Evolutionary conservation across 129 eudicot genomes (phyloP).

Genomic region (Artemisia annua): DNA sequence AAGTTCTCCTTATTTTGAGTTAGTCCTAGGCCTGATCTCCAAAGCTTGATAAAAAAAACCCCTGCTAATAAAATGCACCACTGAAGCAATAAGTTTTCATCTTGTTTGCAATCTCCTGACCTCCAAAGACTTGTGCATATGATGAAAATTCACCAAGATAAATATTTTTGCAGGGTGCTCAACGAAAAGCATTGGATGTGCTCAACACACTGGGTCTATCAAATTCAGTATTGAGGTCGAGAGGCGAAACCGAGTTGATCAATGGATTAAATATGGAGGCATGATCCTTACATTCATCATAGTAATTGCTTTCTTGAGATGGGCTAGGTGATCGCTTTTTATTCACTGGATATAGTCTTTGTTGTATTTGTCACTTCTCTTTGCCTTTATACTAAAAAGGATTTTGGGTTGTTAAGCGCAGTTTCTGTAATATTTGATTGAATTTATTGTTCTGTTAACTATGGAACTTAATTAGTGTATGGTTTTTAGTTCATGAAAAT

Average conservation of each 20-base stretch:
- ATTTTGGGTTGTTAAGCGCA: too few relatives aligned
- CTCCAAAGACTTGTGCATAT: not conserved
- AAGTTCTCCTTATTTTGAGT: too few relatives aligned
- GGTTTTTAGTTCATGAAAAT: too few relatives aligned
- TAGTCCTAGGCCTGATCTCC: too few relatives aligned
- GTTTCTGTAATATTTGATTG: too few relatives aligned
- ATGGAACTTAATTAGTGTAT: too few relatives aligned
- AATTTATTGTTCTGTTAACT: too few relatives aligned
- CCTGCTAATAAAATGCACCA: too few relatives aligned
- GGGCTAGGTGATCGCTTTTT: constrained; percentile 54
- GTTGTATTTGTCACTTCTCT: constrained; percentile 22
- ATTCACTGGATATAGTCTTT: constrained; percentile 23
- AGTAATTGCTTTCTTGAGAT: constrained; percentile 80
- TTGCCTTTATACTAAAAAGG: constrained; percentile 12
- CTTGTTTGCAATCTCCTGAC: too few relatives aligned
- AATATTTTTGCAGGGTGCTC: constrained; percentile 74
- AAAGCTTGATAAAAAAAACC: too few relatives aligned
- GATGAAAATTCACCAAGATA: constrained; percentile 4
- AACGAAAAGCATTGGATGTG: constrained; percentile 91
- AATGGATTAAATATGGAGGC: constrained; percentile 91
- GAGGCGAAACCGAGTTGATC: constrained; percentile 86
- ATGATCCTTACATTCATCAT: constrained; percentile 77
- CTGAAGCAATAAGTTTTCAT: too few relatives aligned
- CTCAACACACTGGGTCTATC: constrained; percentile 92
- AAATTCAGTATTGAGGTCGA: constrained; percentile 86